Conservation (phyloP, 1,139 yeast species). For the Sugiyamaella neomexicana region DNA sequence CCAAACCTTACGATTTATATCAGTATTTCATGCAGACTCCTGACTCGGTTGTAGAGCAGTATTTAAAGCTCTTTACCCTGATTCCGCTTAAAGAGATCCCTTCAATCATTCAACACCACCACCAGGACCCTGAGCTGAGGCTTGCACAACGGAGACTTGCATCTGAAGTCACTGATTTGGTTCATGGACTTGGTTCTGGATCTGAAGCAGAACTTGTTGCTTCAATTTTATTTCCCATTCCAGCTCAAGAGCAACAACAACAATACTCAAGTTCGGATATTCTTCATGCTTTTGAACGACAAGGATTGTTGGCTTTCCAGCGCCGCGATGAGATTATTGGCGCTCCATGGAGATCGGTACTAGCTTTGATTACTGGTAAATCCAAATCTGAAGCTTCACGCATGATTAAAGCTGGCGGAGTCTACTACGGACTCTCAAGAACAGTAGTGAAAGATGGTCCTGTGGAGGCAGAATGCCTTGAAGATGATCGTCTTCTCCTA, state of each 20-base stretch:
- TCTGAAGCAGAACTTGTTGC: constrained; percentile 63
- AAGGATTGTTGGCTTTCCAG: constrained; percentile 56
- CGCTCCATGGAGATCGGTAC: constrained; percentile 40
- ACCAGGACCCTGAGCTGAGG: constrained; percentile 58
- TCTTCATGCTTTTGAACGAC: constrained; percentile 57
- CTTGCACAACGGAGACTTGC: constrained; percentile 78
- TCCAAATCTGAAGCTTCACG: constrained; percentile 63
- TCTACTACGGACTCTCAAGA: constrained; percentile 69
- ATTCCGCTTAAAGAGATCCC: constrained; percentile 64
- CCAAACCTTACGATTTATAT: constrained; percentile 78
- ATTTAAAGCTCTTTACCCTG: constrained; percentile 76
- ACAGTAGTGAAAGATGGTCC: constrained; percentile 51
- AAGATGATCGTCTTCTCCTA: constrained; percentile 62
- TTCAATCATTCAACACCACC: constrained; percentile 53
- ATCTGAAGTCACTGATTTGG: constrained; percentile 77
- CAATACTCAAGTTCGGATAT: constrained; percentile 50
- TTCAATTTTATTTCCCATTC: constrained; percentile 58
- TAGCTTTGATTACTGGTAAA: constrained; percentile 42
- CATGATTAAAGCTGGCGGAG: constrained; percentile 68
- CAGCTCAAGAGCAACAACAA: constrained; percentile 23
- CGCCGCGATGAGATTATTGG: constrained; percentile 43
- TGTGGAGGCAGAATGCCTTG: constrained; percentile 50
- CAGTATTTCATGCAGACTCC: constrained; percentile 82
- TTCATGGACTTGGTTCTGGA: constrained; percentile 82
- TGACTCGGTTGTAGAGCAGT: constrained; percentile 70